Evolutionary conservation across 306 rosid genomes (phyloP), one percentile per base, ranked within the genome.

Genomic region (Acacia acuminata): DNA sequence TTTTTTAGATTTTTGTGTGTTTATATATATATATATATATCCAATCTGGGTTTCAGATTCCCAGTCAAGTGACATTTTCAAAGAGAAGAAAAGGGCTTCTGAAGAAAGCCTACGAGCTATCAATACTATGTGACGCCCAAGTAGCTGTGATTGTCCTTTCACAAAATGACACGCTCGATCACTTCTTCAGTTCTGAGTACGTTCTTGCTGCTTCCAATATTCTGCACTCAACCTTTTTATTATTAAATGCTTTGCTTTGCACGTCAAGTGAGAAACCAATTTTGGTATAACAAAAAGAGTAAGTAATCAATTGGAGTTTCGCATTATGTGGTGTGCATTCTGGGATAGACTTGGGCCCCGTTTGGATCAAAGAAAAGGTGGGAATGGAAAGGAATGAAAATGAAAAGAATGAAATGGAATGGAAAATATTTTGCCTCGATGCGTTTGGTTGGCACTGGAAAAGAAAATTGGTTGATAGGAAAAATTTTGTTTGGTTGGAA

Each of bases 51-150:
- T 36, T 36, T 36, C 47, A 36, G 3, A 56, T 55, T 43, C 9
- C 30, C 13, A 20, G 64, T 3, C 66, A 60, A 78, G 97, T 89
- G 75, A 89, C 93, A 1, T 90, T 92, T 77, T 84, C 92, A 4
- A 90, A 92, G 86, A 86, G 94, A 13, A 38, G 92, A 85, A 84
- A 43, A 30, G 93, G 97, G 64, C 78, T 89, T 24, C 0, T 22
- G 7, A 60, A 60, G 34, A 60, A 60, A 60, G 34, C 66, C 66
- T 60, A 60, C 34, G 94, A 90, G 82, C 90, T 92, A 63, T 90
- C 94, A 0, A 89, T 92, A 30, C 94, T 92, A 0, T 90, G 94
- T 82, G 93, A 92, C n/a, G 93, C 91, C 10, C 81, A 89, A 81
- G 82, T 92, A 65, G 92, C 91, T 16, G 91, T 81, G 7, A 83